These are phyloP conservation scores for Exophiala sp. DNA, from an alignment of 2,329 filamentous ascomycete species.

Conservation along the genomic window DNA sequence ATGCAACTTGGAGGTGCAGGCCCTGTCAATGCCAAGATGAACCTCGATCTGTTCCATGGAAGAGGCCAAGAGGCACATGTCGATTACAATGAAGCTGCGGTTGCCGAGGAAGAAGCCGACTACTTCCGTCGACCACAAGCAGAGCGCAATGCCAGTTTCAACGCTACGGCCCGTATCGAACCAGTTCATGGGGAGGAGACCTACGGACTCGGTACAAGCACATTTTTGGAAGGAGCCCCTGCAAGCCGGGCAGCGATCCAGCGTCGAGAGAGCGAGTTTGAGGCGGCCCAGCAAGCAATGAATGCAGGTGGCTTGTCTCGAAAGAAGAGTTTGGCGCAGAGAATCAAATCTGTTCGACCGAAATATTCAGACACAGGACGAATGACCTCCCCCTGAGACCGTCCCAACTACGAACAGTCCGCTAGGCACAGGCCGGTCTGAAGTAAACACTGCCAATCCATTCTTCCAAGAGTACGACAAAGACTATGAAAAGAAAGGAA, in stretches of 20 bases:
- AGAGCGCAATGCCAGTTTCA: conserved; percentile 50
- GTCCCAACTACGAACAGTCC: conserved; percentile 29
- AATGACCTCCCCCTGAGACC: conserved; percentile 51
- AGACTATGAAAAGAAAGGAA: conserved; percentile 59
- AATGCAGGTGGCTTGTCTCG: conserved; percentile 60
- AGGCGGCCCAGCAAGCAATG: conserved; percentile 42
- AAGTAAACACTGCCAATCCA: conserved; percentile 57
- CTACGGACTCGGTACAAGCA: conserved; percentile 82
- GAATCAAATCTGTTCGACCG: conserved; percentile 68
- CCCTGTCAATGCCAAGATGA: conserved; percentile 71
- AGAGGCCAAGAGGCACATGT: conserved; percentile 76
- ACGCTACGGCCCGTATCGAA: conserved; percentile 61
- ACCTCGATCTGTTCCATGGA: conserved; percentile 85
- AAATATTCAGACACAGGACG: conserved; percentile 57
- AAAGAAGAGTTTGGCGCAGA: conserved; percentile 92
- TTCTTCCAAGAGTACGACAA: conserved; percentile 77
- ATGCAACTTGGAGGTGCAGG: conserved; percentile 85
- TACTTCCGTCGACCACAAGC: conserved; percentile 30
- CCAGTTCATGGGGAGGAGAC: conserved; percentile 78
- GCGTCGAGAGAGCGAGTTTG: conserved; percentile 64
- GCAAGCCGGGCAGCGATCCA: conserved; percentile 74
- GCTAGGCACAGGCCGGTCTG: conserved; percentile 33
- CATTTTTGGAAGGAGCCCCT: conserved; percentile 89
- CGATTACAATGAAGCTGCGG: conserved; percentile 59
- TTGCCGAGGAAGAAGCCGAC: conserved; percentile 34